Percentiles rank a stretch among this genome's conserved stretches.
Evolutionary conservation across 2,329 filamentous ascomycete genomes (phyloP).

Genomic region (Metarhizium anisopliae): DNA sequence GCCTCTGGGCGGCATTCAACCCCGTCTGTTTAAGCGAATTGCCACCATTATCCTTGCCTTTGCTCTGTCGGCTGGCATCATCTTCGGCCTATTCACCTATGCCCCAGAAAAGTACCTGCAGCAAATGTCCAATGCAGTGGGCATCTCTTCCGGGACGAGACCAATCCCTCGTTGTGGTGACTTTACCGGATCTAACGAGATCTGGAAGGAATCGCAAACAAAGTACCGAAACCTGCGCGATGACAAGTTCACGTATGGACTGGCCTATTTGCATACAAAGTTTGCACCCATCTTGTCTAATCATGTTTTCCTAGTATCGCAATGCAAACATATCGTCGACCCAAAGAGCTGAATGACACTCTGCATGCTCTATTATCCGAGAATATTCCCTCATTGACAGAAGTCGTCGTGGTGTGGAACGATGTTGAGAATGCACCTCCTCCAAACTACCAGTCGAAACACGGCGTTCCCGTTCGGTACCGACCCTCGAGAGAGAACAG

Average conservation of each 20-base stretch:
- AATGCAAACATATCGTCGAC: constrained; percentile 27
- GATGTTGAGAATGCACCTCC: constrained; percentile 21
- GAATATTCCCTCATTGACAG: constrained; percentile 25
- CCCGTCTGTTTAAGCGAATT: constrained; percentile 2
- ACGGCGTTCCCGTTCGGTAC: constrained; percentile 24
- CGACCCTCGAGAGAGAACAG: constrained; percentile 23
- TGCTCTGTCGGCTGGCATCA: not conserved
- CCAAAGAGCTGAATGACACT: constrained; percentile 23
- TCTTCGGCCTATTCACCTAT: not conserved
- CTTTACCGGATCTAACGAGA: constrained; percentile 4
- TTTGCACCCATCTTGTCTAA: not conserved
- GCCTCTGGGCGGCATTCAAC: not conserved
- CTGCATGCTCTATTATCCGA: constrained; percentile 17
- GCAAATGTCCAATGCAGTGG: not conserved
- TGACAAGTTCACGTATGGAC: constrained; percentile 23
- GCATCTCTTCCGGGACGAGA: not conserved
- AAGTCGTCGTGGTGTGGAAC: constrained; percentile 31
- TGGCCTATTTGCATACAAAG: not conserved
- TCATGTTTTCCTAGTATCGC: constrained; percentile 20
- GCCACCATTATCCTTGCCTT: constrained; percentile 3
- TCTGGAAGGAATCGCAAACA: constrained; percentile 13
- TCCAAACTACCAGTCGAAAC: constrained; percentile 16
- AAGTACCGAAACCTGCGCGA: constrained; percentile 17
- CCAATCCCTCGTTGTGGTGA: not conserved
- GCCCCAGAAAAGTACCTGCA: constrained; percentile 3